Percentiles rank a stretch among this genome's conserved stretches.
Evolutionary conservation across 768 basidiomycete genomes (phyloP).

Genomic region (Auriscalpium orientale): DNA sequence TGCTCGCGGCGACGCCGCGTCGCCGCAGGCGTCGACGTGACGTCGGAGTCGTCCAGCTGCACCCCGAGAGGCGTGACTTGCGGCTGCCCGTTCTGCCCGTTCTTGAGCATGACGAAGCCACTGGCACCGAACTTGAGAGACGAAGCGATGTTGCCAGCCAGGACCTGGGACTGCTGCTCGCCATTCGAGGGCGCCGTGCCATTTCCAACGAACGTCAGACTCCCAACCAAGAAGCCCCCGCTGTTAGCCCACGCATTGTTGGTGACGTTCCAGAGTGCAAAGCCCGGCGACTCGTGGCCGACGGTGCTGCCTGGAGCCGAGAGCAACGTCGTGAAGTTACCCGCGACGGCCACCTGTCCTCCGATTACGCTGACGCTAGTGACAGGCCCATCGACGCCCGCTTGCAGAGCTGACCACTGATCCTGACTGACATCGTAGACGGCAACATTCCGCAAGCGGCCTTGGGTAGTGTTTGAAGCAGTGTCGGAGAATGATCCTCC

Average conservation of each 20-base stretch:
- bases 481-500: conserved; percentile 87
- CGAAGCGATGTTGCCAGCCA: conserved; percentile 59
- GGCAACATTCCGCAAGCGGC: conserved; percentile 53
- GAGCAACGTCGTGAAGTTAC: conserved; percentile 60
- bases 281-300: conserved; percentile 42
- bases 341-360: conserved; percentile 55
- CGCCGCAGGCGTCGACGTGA: conserved; percentile 24
- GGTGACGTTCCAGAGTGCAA: conserved; percentile 67
- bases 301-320: conserved; percentile 29
- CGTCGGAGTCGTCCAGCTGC: conserved; percentile 38
- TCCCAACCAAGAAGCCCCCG: conserved; percentile 68
- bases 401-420: conserved; percentile 61
- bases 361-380: conserved; percentile 43
- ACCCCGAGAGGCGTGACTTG: conserved; percentile 53
- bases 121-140: conserved; percentile 62
- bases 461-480: conserved; percentile 39
- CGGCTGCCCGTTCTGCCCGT: conserved; percentile 46
- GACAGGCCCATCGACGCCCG: conserved; percentile 76
- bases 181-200: conserved; percentile 41
- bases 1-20: conserved; percentile 33
- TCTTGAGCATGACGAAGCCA: conserved; percentile 74
- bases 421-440: conserved; percentile 60
- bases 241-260: conserved; percentile 60
- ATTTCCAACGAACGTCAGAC: conserved; percentile 63
- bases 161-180: conserved; percentile 40